Conservation (phyloP, 345 rosid species). For the Populus simonii region DNA sequence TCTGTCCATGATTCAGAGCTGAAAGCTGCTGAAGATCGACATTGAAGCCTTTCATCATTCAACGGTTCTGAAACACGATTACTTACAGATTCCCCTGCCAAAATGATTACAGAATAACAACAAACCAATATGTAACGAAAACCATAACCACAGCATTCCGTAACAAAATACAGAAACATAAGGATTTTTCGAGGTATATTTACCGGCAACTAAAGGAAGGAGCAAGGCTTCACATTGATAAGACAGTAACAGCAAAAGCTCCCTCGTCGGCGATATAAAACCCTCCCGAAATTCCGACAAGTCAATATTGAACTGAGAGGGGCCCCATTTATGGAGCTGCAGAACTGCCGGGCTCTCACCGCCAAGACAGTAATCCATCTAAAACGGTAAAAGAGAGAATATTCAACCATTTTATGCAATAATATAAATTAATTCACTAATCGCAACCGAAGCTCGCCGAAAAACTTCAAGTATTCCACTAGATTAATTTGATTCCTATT, state of each 20-base stretch:
- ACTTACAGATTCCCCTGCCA: slow-evolving; percentile 42
- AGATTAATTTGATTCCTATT: too few relatives aligned
- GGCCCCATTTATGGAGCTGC: slow-evolving; percentile 80
- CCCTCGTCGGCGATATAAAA: slow-evolving; percentile 84
- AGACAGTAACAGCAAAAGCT: slow-evolving; percentile 60
- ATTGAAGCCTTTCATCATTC: slow-evolving; percentile 30
- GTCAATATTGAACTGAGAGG: slow-evolving; percentile 50
- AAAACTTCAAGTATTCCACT: not conserved
- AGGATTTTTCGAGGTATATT: slow-evolving; percentile 12
- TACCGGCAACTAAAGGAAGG: slow-evolving; percentile 70
- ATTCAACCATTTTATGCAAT: not conserved
- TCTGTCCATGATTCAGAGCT: slow-evolving; percentile 6
- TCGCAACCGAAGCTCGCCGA: not conserved
- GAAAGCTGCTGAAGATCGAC: slow-evolving; percentile 34
- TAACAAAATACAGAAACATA: not conserved
- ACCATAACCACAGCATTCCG: not conserved
- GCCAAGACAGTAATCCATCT: slow-evolving; percentile 50
- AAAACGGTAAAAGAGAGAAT: not conserved
- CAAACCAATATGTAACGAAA: slow-evolving; percentile 2
- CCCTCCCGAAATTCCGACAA: slow-evolving; percentile 84
- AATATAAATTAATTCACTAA: not conserved
- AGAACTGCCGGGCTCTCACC: slow-evolving; percentile 51
- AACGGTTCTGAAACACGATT: slow-evolving; percentile 27
- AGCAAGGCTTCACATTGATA: slow-evolving; percentile 65
- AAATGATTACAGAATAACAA: slow-evolving; percentile 11